phyloP scores from a whole-genome alignment of 345 rosid genomes.

The Raphanus raphanistrum region DNA sequence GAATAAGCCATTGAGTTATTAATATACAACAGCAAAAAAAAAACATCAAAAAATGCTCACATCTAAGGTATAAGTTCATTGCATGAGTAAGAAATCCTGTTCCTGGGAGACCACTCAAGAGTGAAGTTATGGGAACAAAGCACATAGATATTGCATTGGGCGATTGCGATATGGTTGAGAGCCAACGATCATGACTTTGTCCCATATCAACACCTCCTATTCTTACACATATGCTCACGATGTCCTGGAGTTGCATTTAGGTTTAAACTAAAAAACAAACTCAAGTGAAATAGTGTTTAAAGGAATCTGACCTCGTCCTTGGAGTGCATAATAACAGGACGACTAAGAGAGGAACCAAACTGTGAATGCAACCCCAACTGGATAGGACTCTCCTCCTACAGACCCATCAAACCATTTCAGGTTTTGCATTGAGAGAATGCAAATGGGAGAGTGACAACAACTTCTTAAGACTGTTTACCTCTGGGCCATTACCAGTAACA shows the following conservation, averaged over 20 bases:
- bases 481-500: conserved; percentile 34
- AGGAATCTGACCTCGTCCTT: conserved; percentile 65
- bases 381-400: conserved; percentile 52
- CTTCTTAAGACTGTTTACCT: conserved; percentile 41
- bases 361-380: conserved; percentile 47
- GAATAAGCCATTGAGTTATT: conserved; percentile 12
- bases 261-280: not conserved
- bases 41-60: conserved; percentile 41
- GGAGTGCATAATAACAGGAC: conserved; percentile 42
- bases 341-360: conserved; percentile 45
- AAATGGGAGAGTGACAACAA: not conserved
- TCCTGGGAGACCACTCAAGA: conserved; percentile 77
- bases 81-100: conserved; percentile 89
- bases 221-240: conserved; percentile 51
- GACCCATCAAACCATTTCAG: not conserved
- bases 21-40: not conserved
- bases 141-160: conserved; percentile 91
- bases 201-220: conserved; percentile 74
- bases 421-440: not conserved
- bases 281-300: not conserved
- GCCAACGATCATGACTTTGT: conserved; percentile 86
- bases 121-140: conserved; percentile 88
- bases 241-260: conserved; percentile 44
- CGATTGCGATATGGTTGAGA: conserved; percentile 71
- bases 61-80: conserved; percentile 84